Evolutionary conservation across 768 basidiomycete genomes (phyloP).

Genomic region (Leucosporidium yakuticum): DNA sequence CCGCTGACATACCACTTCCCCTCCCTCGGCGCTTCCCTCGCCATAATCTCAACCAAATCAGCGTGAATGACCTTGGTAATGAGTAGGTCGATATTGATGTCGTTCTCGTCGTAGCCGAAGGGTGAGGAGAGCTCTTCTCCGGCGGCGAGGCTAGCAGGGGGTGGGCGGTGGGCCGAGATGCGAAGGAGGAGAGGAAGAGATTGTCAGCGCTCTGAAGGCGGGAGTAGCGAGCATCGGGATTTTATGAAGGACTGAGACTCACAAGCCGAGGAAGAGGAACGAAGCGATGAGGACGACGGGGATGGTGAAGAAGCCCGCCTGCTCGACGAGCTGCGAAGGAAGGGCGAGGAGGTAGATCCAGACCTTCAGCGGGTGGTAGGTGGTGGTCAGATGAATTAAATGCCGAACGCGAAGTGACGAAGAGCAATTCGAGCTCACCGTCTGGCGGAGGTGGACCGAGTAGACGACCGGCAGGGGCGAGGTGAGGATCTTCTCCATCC

Average conservation of each 20-base stretch:
- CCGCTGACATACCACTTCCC: too few species aligned
- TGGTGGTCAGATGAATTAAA: background rate
- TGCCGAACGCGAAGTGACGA: background rate
- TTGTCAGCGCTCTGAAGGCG: too few species aligned
- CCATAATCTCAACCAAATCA: background rate
- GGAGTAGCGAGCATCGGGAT: too few species aligned
- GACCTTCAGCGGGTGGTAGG: background rate
- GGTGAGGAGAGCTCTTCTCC: background rate
- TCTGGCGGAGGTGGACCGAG: background rate
- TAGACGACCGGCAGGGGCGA: constrained; percentile 2
- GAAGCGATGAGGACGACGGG: background rate
- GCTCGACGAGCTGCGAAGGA: background rate
- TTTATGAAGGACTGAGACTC: too few species aligned
- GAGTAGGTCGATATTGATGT: constrained; percentile 6
- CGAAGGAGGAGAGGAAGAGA: too few species aligned
- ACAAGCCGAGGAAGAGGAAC: constrained; percentile 8
- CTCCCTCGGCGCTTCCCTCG: too few species aligned
- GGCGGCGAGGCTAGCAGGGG: background rate
- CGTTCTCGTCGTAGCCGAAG: constrained; percentile 6
- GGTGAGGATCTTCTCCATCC: background rate
- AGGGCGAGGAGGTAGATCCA: constrained; percentile 3
- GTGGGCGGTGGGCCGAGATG: too few species aligned
- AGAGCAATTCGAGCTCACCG: too few species aligned
- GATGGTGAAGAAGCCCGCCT: background rate
- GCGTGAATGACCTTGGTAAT: background rate